Evolutionary conservation across 768 basidiomycete genomes (phyloP).

Genomic region (Clavaria fumosa): DNA sequence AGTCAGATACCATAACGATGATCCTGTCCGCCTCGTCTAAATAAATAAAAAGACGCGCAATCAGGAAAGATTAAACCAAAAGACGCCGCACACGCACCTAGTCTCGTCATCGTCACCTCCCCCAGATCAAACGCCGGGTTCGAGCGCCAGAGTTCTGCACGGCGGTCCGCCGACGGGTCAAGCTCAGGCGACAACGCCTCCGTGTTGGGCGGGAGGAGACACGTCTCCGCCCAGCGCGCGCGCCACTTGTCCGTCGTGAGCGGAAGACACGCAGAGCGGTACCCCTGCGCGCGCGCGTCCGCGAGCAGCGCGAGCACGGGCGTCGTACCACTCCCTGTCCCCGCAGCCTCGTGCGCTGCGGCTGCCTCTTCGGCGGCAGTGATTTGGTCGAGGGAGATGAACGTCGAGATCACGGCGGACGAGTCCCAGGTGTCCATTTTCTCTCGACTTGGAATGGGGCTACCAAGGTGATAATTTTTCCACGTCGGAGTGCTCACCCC

Average conservation of each 20-base stretch:
- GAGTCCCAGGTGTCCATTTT: conserved; percentile 24
- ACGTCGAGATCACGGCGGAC: conserved; percentile 22
- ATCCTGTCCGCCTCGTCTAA: conserved; percentile 62
- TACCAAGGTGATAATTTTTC: too few species aligned
- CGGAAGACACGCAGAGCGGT: conserved; percentile 66
- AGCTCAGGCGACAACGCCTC: conserved; percentile 21
- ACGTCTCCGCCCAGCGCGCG: conserved; percentile 80
- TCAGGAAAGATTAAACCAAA: too few species aligned
- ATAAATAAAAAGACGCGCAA: too few species aligned
- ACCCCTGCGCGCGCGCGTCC: conserved; percentile 48
- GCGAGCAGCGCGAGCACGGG: conserved; percentile 36
- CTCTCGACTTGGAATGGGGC: too few species aligned
- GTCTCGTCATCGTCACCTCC: conserved; percentile 78
- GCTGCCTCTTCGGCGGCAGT: conserved; percentile 7
- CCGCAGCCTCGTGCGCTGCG: too few species aligned
- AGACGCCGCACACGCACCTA: conserved; percentile 40
- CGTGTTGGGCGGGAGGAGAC: conserved; percentile 56
- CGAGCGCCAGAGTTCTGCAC: conserved; percentile 78
- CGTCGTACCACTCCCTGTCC: too few species aligned
- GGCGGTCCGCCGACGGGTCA: conserved; percentile 28
- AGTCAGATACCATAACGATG: conserved; percentile 73
- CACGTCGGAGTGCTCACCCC: too few species aligned
- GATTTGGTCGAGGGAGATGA: conserved; percentile 26
- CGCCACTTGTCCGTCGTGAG: conserved; percentile 83
- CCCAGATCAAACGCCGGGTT: conserved; percentile 63